These are phyloP conservation scores for Rhizoclosmatium globosum DNA, from an alignment of 192 early-diverging fungal genomes.

Conservation along the genomic window DNA sequence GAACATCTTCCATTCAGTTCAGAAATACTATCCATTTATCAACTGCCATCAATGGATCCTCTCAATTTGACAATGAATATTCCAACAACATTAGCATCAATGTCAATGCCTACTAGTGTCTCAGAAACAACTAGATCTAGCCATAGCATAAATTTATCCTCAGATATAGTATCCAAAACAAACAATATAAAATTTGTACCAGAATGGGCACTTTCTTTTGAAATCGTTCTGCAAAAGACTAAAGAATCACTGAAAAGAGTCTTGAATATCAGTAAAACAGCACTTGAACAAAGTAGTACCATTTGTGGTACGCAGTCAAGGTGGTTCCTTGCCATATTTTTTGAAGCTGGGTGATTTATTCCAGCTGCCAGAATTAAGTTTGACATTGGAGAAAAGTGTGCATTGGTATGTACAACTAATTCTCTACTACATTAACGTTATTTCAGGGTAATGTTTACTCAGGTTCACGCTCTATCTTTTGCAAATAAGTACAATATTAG, in stretches of 20 bases:
- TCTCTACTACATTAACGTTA: no score
- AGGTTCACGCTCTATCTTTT: background rate
- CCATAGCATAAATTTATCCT: background rate
- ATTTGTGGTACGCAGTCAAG: background rate
- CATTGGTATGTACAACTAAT: background rate
- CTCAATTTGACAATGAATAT: background rate
- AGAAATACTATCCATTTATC: no score
- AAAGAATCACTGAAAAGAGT: background rate
- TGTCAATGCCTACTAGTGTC: no score
- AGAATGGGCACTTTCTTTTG: background rate
- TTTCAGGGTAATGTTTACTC: slow-evolving; percentile 3
- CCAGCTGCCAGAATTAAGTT: background rate
- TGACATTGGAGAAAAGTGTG: background rate
- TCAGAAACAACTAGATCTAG: no score
- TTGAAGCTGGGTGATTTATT: no score
- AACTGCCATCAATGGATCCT: no score
- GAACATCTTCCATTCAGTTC: no score
- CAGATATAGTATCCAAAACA: background rate
- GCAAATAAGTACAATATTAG: background rate
- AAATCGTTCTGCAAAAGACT: background rate
- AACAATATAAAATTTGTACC: background rate
- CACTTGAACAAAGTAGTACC: background rate
- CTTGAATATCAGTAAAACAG: background rate
- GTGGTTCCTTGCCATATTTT: no score
- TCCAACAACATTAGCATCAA: background rate